Base-by-base conservation (phyloP, 2,329 filamentous ascomycete genomes). In the Verticillium longisporum region DNA sequence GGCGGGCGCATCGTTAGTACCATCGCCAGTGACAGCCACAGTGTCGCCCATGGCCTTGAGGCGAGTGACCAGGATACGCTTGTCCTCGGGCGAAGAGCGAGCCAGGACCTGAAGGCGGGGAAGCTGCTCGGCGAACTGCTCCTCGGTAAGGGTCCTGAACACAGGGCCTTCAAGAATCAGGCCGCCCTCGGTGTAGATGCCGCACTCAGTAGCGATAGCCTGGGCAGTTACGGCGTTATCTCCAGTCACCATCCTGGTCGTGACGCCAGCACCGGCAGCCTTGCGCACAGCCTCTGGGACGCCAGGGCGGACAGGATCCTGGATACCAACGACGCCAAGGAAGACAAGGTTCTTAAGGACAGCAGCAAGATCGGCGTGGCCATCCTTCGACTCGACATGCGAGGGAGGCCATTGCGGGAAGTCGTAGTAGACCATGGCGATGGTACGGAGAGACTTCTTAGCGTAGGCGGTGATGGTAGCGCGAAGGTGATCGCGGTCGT, bases 341-440 rank as follows among this genome's bases (percentile, higher is more conserved):
- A 92, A 89, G 1, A 83, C 86, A 84, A 95, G 90, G 54, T 87
- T 82, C 50, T 79, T 75, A 55, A 83, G 72, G 66, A 87, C 75
- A 58, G 81, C 70, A 10, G 84, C 88, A 59, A 88, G 82, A 26
- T 80, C 81, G 7, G 70, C 70, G 9, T 90, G 86, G 63, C 89
- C 88, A 14, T 84, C 81, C n/a, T 84, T 80, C 60, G 90, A 88
- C 15, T 82, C 75, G n/a, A 81, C 86, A 57, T 82, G 78, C 64
- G 88, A 84, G 18, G 80, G 88, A 32, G 90, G 89, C 82, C 87
- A 90, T 61, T 77, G 79, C 33, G 86, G 81, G 62, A 90, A 92
- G 65, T 95, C 91, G 55, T 84, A 83, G 73, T 90, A 92, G 4
- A 90, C 81, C 64, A 93, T 80, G 18, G 85, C 89, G 60, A 94